These are phyloP conservation scores for Citrus glauca DNA, from an alignment of 345 rosid species.

Conservation along the genomic window DNA sequence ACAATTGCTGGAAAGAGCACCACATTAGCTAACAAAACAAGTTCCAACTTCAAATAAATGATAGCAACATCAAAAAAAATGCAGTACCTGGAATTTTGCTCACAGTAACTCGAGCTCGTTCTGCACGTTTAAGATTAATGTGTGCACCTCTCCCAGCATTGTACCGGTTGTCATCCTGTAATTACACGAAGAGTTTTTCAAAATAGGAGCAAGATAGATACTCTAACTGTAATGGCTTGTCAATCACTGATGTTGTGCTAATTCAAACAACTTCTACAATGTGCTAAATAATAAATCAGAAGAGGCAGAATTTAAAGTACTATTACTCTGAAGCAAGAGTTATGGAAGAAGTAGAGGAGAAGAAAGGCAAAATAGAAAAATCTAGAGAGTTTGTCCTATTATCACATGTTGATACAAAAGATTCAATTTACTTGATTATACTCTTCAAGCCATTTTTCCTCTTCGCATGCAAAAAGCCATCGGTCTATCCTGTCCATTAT, in stretches of 20 bases:
- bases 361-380: not conserved
- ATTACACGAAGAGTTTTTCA: conserved; percentile 5
- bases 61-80: not conserved
- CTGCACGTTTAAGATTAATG: conserved; percentile 90
- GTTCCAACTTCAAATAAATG: not conserved
- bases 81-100: conserved; percentile 79
- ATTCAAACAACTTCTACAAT: not conserved
- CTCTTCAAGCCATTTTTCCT: conserved; percentile 95
- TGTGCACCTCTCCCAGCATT: conserved; percentile 94
- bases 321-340: not conserved
- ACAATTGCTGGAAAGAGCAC: conserved; percentile 60
- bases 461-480: conserved; percentile 95
- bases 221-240: conserved; percentile 2
- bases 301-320: not conserved
- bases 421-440: conserved; percentile 63
- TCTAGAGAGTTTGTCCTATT: not conserved
- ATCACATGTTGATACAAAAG: conserved; percentile 3
- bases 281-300: not conserved
- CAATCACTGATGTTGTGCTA: not conserved
- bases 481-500: conserved; percentile 89
- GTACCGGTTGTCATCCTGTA: conserved; percentile 78
- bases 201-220: not conserved
- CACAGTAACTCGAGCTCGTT: conserved; percentile 75
- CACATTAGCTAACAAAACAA: conserved; percentile 9
- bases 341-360: not conserved